These are phyloP conservation scores for Canavalia gladiata DNA, from an alignment of 306 rosid genomes.

Conservation along the genomic window DNA sequence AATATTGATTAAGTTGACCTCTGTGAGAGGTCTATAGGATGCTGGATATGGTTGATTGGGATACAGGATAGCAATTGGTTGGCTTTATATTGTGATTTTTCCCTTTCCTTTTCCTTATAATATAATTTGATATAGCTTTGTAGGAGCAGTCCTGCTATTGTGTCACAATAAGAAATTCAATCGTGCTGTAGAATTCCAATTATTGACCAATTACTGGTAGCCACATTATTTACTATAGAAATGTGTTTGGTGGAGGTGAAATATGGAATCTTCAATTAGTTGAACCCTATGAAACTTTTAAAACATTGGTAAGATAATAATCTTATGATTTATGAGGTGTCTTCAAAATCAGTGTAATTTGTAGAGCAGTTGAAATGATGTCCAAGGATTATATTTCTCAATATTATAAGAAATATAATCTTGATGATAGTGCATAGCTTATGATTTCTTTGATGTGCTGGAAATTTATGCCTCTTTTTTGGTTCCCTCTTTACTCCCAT, in stretches of 20 bases:
- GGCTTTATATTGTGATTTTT: slow-evolving; percentile 38
- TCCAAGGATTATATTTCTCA: slow-evolving; percentile 17
- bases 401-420: slow-evolving; percentile 14
- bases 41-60: neutral
- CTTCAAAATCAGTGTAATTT: slow-evolving; percentile 3
- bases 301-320: slow-evolving; percentile 10
- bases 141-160: slow-evolving; percentile 4
- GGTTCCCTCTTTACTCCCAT: neutral
- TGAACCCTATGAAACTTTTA: slow-evolving; percentile 19
- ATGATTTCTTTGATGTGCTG: slow-evolving; percentile 33
- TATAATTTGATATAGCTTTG: neutral
- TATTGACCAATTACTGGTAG: neutral
- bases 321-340: neutral
- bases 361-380: slow-evolving; percentile 25
- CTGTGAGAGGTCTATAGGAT: neutral
- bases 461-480: slow-evolving; percentile 31
- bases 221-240: neutral
- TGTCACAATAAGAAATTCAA: slow-evolving; percentile 21
- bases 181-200: neutral
- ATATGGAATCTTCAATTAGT: slow-evolving; percentile 15
- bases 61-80: slow-evolving; percentile 21
- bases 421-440: slow-evolving; percentile 17
- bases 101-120: neutral
- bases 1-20: slow-evolving; percentile 18
- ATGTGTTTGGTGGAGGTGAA: slow-evolving; percentile 15